phyloP scores from a whole-genome alignment of 768 basidiomycete species.

The Pilatotrama ljubarskyi region DNA sequence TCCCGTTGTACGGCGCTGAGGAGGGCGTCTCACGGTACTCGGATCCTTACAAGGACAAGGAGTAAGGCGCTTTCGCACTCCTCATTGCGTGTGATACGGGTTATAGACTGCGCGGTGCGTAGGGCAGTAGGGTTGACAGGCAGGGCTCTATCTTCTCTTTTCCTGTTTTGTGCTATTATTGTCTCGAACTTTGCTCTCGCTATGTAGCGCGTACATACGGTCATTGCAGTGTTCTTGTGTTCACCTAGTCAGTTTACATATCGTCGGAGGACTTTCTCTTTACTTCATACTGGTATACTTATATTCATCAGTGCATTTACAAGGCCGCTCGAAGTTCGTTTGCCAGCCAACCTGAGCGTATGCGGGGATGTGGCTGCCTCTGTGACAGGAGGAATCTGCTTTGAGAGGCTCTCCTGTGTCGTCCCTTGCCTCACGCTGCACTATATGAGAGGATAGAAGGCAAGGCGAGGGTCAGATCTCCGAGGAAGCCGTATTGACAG shows the following conservation, averaged over 20 bases:
- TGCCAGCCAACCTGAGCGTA: no score
- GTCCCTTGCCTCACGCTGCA: no score
- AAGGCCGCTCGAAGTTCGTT: not conserved
- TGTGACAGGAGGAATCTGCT: no score
- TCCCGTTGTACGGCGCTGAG: constrained; percentile 20
- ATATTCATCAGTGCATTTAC: not conserved
- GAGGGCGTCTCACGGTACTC: constrained; percentile 21
- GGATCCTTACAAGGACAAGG: constrained; percentile 21
- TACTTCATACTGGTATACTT: not conserved
- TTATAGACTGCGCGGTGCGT: not conserved
- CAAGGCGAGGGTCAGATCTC: no score
- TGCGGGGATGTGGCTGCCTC: no score
- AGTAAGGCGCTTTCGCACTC: not conserved
- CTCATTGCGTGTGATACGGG: not conserved
- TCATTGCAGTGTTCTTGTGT: not conserved
- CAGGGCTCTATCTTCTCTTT: not conserved
- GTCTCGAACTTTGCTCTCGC: not conserved
- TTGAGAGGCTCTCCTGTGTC: no score
- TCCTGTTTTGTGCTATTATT: not conserved
- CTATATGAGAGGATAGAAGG: no score
- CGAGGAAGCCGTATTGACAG: no score
- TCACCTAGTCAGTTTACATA: not conserved
- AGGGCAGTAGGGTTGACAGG: not conserved
- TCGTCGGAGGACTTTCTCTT: constrained; percentile 1
- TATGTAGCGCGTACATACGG: constrained; percentile 2